Evolutionary conservation across 192 early-diverging fungal species (phyloP).

Genomic region (Backusella australiensis): DNA sequence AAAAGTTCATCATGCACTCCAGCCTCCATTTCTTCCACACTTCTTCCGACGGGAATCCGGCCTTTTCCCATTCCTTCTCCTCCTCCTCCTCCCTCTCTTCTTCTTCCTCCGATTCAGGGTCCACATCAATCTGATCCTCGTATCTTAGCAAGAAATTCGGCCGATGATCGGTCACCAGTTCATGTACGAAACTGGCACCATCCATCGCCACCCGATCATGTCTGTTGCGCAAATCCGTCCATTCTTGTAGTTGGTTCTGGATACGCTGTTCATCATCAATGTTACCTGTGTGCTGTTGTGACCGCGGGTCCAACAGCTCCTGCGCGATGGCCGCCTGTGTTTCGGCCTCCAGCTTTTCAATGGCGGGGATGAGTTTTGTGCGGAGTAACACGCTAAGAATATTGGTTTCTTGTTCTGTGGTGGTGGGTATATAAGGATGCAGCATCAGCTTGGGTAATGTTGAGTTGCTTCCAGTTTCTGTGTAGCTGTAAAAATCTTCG

Average conservation of each 20-base stretch:
- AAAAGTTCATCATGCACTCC: constrained; percentile 40
- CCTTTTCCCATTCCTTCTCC: constrained; percentile 28
- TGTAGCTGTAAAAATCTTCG: constrained; percentile 36
- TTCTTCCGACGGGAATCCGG: constrained; percentile 32
- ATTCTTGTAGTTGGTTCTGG: constrained; percentile 16
- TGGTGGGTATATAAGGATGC: constrained; percentile 32
- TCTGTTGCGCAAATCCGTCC: constrained; percentile 17
- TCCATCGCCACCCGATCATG: constrained; percentile 33
- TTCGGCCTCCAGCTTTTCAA: constrained; percentile 34
- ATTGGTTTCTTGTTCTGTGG: constrained; percentile 36
- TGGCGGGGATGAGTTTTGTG: constrained; percentile 42
- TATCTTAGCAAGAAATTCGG: constrained; percentile 13
- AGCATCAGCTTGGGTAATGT: constrained; percentile 36
- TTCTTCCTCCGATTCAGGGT: constrained; percentile 14
- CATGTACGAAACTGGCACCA: constrained; percentile 8
- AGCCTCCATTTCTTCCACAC: constrained; percentile 31
- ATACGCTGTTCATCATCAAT: constrained; percentile 22
- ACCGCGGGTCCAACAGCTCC: constrained; percentile 6
- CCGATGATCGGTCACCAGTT: constrained; percentile 19
- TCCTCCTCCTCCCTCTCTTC: constrained; percentile 1
- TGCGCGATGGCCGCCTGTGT: constrained; percentile 22
- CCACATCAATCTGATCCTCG: constrained; percentile 16
- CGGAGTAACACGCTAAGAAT: constrained; percentile 35
- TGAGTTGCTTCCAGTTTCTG: constrained; percentile 29
- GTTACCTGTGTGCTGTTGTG: background rate